Evolutionary conservation across 129 eudicot genomes (phyloP), one percentile per base, ranked within the genome.

Genomic region (Glebionis coronaria): DNA sequence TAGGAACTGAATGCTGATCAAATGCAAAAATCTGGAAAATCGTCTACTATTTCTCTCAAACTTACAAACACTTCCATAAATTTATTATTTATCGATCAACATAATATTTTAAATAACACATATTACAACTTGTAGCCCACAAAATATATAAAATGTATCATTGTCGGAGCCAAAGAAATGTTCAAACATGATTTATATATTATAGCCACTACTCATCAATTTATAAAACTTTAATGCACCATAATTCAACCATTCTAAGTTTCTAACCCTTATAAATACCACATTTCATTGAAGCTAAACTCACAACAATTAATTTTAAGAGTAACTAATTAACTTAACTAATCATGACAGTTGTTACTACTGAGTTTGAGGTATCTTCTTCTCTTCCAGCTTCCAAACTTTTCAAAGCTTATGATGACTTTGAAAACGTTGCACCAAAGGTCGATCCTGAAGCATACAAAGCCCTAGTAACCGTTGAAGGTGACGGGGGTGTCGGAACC

Each of bases 401-500:
- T 67, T 67, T 67, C 57, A 67, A 67, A 3, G 31, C 71, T 9
- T 67, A 50, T 12, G 11, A 19, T 51, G 71, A 67, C 61, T 67
- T 50, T 51, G 58, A 67, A 58, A 50, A 67, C 1, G 4, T 67
- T 29, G 60, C 71, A 67, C 46, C 60, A 28, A 29, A 28, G 15
- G 61, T 51, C 19, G 49, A 67, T 28, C 71, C 61, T 0, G 31
- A 50, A 29, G 29, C 71, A 67, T 67, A 50, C 71, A 50, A 67
- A 53, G 16, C 60, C 60, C 18, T 66, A 29, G 71, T 66, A 16
- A 28, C 28, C 21, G 9, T 67, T 42, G 45, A 67, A 67, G 71
- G 71, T 31, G 71, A 67, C 18, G 61, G 71, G 51, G 60, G 71
- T 8, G 31, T 19, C 11, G 61, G 61, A 67, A 67, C 61, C 31